A percentile compares a stretch with the other conserved stretches of the same genome.
Evolutionary conservation across 495 filamentous ascomycete species (phyloP).

Genomic region (Eremomyces bilateralis): DNA sequence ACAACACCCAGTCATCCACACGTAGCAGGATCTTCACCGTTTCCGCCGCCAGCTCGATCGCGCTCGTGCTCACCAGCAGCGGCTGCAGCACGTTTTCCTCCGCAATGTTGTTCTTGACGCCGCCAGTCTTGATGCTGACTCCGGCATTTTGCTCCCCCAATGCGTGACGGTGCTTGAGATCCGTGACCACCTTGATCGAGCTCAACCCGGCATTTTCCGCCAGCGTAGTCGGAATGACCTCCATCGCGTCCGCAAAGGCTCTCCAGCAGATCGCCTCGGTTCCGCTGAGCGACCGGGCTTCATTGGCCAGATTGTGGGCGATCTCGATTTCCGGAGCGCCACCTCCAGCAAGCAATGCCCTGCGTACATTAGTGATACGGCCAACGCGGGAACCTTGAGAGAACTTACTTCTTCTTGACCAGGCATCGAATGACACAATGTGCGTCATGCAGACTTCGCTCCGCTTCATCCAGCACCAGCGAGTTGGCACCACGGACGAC

Average conservation of each 20-base stretch:
- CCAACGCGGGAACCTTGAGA: background rate
- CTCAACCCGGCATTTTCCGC: constrained; percentile 96
- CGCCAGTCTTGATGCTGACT: constrained; percentile 90
- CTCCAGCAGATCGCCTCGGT: constrained; percentile 98
- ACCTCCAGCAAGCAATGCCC: constrained; percentile 79
- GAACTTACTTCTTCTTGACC: constrained; percentile 70
- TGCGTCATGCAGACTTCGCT: constrained; percentile 87
- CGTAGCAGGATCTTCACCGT: constrained; percentile 97
- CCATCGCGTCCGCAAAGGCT: constrained; percentile 92
- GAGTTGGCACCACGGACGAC: constrained; percentile 85
- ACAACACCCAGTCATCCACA: constrained; percentile 82
- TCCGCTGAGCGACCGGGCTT: constrained; percentile 61
- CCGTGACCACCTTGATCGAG: constrained; percentile 96
- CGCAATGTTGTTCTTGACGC: constrained; percentile 81
- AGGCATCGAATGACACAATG: constrained; percentile 94
- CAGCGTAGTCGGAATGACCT: constrained; percentile 89
- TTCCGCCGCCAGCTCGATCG: constrained; percentile 89
- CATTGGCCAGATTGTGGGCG: constrained; percentile 55
- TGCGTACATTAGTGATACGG: background rate
- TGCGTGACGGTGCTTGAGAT: constrained; percentile 79
- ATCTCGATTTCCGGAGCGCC: constrained; percentile 94
- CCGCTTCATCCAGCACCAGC: constrained; percentile 88
- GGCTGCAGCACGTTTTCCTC: constrained; percentile 98
- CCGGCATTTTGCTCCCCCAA: constrained; percentile 88
- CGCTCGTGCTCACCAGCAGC: constrained; percentile 84